A percentile compares a stretch with the other conserved stretches of the same genome.
These are phyloP conservation scores for Mortierella sp. DNA, from an alignment of 371 early-diverging fungal species.

Conservation along the genomic window DNA sequence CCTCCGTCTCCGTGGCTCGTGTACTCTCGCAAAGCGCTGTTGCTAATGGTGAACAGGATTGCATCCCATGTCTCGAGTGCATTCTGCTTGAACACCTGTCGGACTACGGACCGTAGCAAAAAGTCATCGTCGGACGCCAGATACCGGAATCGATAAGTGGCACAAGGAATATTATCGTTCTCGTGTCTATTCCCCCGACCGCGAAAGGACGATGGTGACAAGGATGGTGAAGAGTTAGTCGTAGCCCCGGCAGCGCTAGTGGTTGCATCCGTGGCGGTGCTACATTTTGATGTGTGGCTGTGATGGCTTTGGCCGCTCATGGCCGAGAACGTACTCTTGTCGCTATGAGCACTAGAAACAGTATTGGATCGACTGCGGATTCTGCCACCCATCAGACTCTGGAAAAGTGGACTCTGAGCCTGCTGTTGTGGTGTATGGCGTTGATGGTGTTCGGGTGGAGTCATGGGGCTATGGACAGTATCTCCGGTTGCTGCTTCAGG, in stretches of 20 bases:
- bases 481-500: neutral
- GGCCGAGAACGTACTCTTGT: conserved; percentile 5
- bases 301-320: conserved; percentile 7
- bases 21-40: conserved; percentile 32
- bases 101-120: conserved; percentile 70
- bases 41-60: conserved; percentile 68
- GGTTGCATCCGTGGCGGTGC: conserved; percentile 5
- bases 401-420: conserved; percentile 33
- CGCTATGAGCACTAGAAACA: conserved; percentile 15
- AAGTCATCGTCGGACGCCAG: conserved; percentile 87
- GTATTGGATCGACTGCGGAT: conserved; percentile 26
- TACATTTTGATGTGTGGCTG: conserved; percentile 9
- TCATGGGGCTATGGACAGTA: neutral
- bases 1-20: neutral
- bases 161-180: neutral
- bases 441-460: neutral
- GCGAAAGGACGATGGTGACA: neutral
- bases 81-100: conserved; percentile 78
- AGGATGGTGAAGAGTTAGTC: neutral
- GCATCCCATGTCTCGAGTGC: conserved; percentile 79
- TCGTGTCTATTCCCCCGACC: neutral
- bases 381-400: conserved; percentile 28
- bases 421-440: conserved; percentile 2
- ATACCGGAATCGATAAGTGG: conserved; percentile 53
- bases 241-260: neutral